Evolutionary conservation across 768 basidiomycete genomes (phyloP), one percentile per base, ranked within the genome.

Genomic region (Hysterangium stoloniferum): DNA sequence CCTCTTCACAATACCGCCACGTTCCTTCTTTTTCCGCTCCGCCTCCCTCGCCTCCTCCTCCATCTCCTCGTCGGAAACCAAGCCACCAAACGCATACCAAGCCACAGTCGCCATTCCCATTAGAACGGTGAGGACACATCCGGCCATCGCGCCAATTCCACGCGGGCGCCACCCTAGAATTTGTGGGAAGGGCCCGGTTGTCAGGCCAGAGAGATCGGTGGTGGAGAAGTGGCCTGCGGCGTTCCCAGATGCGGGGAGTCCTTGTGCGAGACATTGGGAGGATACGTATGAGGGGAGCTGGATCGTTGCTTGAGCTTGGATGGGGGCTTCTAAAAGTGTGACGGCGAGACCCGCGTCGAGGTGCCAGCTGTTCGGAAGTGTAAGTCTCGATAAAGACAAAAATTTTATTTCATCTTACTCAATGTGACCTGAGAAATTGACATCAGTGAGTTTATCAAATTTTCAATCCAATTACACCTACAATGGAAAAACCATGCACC

Each of bases 401-500:
- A 24, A 43, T 45, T 37, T 27, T 4, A 17, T 36, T 15, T 19
- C 13, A 19, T 22, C 47, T 20, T 36, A 48, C 47, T 59, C 58
- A 37, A 59, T 58, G 34, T 57, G 55, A 49, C 32, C 37, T 48
- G 34, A 28, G 8, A 48, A 52, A 54, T 29, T n/a, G 15, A 15
- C 31, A 37, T 38, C 11, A 48, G 40, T 6, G 20, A 15, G 28
- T 25, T 20, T 27, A 27, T 29, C 22, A 19, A 31, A n/a, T 11
- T 22, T 47, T 20, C 31, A 49, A 37, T 12, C 12, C 11, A 11
- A 32, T 9, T 13, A 7, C 38, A 70, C 82, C 48, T 60, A 84
- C 82, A 91, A 63, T 89, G 87, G 63, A 91, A 77, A 56, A 91
- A 65, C 86, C 90, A 94, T 6, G 77, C 82, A 9, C 95, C 95